These are phyloP conservation scores for Claviceps monticola DNA, from an alignment of 2,329 filamentous ascomycete genomes.

Conservation along the genomic window DNA sequence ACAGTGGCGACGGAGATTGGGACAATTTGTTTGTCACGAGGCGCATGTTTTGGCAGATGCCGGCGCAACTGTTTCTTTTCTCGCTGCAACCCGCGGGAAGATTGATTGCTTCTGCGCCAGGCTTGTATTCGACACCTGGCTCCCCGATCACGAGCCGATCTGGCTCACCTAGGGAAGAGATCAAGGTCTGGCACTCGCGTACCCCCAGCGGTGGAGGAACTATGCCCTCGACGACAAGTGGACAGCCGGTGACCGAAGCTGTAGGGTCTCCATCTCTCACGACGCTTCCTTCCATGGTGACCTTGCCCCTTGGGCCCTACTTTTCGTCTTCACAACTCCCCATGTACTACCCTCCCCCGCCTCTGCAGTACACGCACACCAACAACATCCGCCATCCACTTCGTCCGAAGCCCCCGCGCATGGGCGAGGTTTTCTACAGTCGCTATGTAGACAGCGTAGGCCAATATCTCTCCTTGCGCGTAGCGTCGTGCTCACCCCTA, in stretches of 20 bases:
- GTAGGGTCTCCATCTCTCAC: constrained; percentile 25
- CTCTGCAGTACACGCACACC: constrained; percentile 68
- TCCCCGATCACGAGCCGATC: constrained; percentile 22
- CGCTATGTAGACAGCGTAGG: constrained; percentile 70
- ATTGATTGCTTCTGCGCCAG: constrained; percentile 12
- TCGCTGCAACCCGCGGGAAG: constrained; percentile 49
- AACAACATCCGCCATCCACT: constrained; percentile 72
- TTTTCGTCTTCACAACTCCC: constrained; percentile 73
- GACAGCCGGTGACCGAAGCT: constrained; percentile 21
- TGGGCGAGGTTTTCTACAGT: constrained; percentile 84
- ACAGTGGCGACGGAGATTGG: constrained; percentile 54
- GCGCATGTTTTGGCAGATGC: constrained; percentile 82
- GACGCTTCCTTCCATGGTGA: constrained; percentile 18
- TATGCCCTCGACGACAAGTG: constrained; percentile 7
- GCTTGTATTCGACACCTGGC: constrained; percentile 37
- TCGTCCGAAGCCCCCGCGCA: constrained; percentile 74
- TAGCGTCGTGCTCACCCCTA: constrained; percentile 55
- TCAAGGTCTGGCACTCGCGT: constrained; percentile 3
- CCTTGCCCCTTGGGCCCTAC: constrained; percentile 51
- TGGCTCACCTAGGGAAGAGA: constrained; percentile 9
- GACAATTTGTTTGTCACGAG: constrained; percentile 68
- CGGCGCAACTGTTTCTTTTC: constrained; percentile 77
- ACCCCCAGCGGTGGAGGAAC: constrained; percentile 5
- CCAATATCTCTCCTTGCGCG: constrained; percentile 80
- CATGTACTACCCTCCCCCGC: constrained; percentile 77